Percentiles rank a stretch among this genome's conserved stretches.
phyloP scores from a whole-genome alignment of 768 basidiomycete genomes.

The Ephemerocybe angulata region DNA sequence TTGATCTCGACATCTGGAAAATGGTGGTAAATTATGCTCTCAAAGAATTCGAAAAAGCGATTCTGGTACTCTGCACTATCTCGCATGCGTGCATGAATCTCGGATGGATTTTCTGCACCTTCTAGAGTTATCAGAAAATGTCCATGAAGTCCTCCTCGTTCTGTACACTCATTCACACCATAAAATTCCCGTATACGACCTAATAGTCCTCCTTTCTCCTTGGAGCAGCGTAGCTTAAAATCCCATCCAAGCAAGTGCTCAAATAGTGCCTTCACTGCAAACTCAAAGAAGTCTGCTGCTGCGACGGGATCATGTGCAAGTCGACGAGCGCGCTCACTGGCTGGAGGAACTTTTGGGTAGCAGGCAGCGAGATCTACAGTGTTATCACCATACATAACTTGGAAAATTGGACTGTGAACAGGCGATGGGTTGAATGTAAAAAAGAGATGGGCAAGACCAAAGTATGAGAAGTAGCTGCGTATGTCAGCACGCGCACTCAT shows the following conservation, averaged over 20 bases:
- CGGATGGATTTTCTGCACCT: constrained; percentile 28
- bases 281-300: constrained; percentile 31
- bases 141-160: constrained; percentile 25
- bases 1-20: constrained; percentile 21
- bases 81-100: constrained; percentile 22
- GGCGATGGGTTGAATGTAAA: constrained; percentile 2
- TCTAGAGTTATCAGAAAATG: constrained; percentile 29
- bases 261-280: constrained; percentile 21
- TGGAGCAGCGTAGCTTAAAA: constrained; percentile 9
- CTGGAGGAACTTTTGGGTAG: constrained; percentile 18
- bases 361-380: constrained; percentile 8
- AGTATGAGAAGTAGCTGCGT: constrained; percentile 23
- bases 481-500: constrained; percentile 21
- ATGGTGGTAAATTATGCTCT: constrained; percentile 29
- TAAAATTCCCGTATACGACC: constrained; percentile 27
- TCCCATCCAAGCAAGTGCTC: constrained; percentile 27
- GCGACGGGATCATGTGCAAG: constrained; percentile 32
- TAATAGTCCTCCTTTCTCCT: constrained; percentile 22
- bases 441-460: constrained; percentile 20
- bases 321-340: constrained; percentile 15
- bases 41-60: constrained; percentile 29
- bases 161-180: constrained; percentile 24
- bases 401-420: constrained; percentile 10
- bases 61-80: constrained; percentile 11
- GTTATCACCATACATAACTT: constrained; percentile 8